Evolutionary conservation across 2,329 filamentous ascomycete species (phyloP).

Genomic region (Huntiella decipiens): DNA sequence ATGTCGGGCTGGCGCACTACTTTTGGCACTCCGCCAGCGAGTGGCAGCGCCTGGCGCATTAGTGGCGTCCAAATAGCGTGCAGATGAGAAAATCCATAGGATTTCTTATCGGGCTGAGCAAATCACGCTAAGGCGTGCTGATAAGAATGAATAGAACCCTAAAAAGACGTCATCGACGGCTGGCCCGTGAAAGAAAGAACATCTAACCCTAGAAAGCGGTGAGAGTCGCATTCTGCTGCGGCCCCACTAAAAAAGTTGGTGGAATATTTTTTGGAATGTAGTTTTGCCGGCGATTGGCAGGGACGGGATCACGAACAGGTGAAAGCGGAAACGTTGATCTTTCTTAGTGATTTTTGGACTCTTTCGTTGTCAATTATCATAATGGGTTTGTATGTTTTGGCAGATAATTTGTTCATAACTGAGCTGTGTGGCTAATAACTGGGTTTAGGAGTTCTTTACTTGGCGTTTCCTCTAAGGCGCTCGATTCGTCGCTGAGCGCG

Average conservation of each 20-base stretch:
- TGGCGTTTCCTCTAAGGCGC: slow-evolving; percentile 24
- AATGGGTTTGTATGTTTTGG: slow-evolving; percentile 4
- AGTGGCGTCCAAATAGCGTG: too few relatives aligned
- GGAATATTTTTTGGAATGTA: slow-evolving; percentile 5
- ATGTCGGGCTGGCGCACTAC: background rate
- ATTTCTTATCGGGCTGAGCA: too few relatives aligned
- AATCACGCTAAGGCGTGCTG: too few relatives aligned
- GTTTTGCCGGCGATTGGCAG: slow-evolving; percentile 2
- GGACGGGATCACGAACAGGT: background rate
- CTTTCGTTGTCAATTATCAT: background rate
- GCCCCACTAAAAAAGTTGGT: slow-evolving; percentile 12
- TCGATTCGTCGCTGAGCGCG: slow-evolving; percentile 51
- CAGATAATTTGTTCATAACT: background rate
- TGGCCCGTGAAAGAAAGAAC: too few relatives aligned
- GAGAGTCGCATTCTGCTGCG: slow-evolving; percentile 4
- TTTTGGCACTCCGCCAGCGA: background rate
- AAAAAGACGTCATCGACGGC: too few relatives aligned
- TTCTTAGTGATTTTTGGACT: background rate
- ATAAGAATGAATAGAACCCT: too few relatives aligned
- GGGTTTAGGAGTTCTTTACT: slow-evolving; percentile 4
- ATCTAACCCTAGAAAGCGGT: slow-evolving; percentile 8
- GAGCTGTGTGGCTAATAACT: slow-evolving; percentile 7
- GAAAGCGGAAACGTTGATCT: background rate
- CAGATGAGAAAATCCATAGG: too few relatives aligned
- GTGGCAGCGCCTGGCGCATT: background rate